Percentiles rank a stretch among this genome's conserved stretches.
phyloP scores from a whole-genome alignment of 345 rosid species.

The Eutrema yunnanense region DNA sequence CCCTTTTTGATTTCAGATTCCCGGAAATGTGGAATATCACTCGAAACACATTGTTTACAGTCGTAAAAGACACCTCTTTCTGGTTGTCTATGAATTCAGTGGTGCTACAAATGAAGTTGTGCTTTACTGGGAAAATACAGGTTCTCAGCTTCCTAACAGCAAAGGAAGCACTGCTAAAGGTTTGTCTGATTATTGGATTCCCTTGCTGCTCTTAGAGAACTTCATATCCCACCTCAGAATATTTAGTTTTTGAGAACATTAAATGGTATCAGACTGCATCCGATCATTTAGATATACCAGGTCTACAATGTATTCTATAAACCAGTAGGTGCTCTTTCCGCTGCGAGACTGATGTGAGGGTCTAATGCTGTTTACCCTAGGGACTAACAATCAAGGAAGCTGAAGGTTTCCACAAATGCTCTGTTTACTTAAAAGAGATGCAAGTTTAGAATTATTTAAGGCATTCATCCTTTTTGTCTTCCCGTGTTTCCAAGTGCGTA shows the following conservation, averaged over 20 bases:
- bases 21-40: constrained; percentile 72
- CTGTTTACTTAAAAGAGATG: constrained; percentile 3
- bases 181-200: constrained; percentile 25
- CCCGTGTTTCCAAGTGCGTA: background rate
- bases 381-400: background rate
- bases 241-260: background rate
- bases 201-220: constrained; percentile 5
- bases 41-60: constrained; percentile 71
- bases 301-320: constrained; percentile 6
- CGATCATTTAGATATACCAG: background rate
- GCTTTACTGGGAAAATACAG: constrained; percentile 87
- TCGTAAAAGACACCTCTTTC: constrained; percentile 68
- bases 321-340: constrained; percentile 11
- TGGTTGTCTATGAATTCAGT: constrained; percentile 79
- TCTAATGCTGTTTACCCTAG: constrained; percentile 5
- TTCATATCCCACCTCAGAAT: background rate
- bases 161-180: constrained; percentile 85
- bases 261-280: background rate
- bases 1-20: constrained; percentile 53
- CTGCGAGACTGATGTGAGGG: background rate
- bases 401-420: background rate
- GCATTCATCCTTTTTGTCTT: constrained; percentile 1
- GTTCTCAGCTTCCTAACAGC: constrained; percentile 54
- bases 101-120: constrained; percentile 80
- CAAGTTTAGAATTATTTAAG: background rate